Base-by-base conservation (phyloP, 2,329 filamentous ascomycete genomes). In the Penicillium sp. region DNA sequence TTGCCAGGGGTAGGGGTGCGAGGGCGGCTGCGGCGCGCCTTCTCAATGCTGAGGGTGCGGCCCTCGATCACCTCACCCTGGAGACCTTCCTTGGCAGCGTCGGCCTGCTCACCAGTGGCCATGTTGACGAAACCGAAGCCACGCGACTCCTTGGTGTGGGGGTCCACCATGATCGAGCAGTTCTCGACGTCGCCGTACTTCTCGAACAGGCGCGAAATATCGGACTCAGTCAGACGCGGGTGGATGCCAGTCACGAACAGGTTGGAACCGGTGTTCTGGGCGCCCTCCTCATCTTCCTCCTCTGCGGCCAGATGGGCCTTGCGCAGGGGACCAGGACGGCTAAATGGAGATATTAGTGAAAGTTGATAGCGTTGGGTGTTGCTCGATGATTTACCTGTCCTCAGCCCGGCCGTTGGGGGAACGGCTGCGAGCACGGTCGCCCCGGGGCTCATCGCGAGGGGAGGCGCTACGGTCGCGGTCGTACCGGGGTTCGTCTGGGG, bases 121-220 rank as follows among this genome's bases (percentile, higher is more conserved):
- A 99, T 98, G 83, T 99, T 98, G 76, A 99, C 95, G 81, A 99
- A 99, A 57, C 95, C 95, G 68, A 99, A 99, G 67, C 95, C 95
- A 78, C 95, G 95, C 69, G 94, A 98, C 80, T 99, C 95, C 81
- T 96, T 96, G 73, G 91, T 96, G 79, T 99, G 95, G 62, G 95
- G 95, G 75, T 99, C 95, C 73, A 94, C 88, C 95, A 99, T 99
- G 81, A 99, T 99, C 78, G 97, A 96, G 82, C 94, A 98, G 81
- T 96, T 98, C 81, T 98, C 94, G 54, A 99, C 95, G 75, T 96
- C 92, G 69, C 95, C 95, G 73, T 98, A 98, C 81, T 98, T 99
- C 81, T 97, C 92, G 74, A 99, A 99, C 66, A 99, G 88, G 76
- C 92, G 92, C 55, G 90, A 90, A 62, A 99, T 91, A 75, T 98